Evolutionary conservation across 1,284 basidiomycete species (phyloP).

Genomic region (Irpex sp.): DNA sequence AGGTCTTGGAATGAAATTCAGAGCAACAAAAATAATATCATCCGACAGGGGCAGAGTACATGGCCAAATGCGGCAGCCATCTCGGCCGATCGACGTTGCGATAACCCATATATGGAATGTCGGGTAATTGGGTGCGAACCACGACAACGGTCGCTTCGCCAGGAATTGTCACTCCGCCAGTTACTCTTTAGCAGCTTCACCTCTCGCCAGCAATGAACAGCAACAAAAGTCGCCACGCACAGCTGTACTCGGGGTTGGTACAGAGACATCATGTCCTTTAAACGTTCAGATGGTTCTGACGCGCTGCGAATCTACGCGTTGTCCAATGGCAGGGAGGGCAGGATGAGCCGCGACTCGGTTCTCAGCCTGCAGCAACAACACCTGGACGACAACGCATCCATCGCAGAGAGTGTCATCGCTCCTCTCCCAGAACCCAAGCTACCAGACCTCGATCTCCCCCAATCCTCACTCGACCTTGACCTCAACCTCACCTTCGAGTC

Average conservation of each 20-base stretch:
- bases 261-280: constrained; percentile 5
- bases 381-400: constrained; percentile 10
- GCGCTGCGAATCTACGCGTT: constrained; percentile 3
- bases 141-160: constrained; percentile 3
- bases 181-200: background rate
- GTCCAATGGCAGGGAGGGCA: constrained; percentile 9
- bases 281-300: constrained; percentile 12
- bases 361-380: background rate
- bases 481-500: constrained; percentile 48
- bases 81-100: background rate
- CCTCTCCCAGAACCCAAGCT: constrained; percentile 19
- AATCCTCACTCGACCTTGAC: constrained; percentile 46
- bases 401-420: constrained; percentile 10
- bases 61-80: constrained; percentile 1
- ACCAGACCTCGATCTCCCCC: constrained; percentile 48
- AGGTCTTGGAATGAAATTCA: background rate
- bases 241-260: constrained; percentile 16
- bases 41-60: background rate
- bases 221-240: constrained; percentile 9
- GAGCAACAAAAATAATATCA: background rate
- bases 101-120: background rate
- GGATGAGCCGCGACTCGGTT: constrained; percentile 5
- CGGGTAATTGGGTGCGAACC: background rate
- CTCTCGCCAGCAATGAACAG: constrained; percentile 5
- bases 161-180: background rate